Conservation (phyloP, 768 basidiomycete genomes). For the Amanita brunnescens region DNA sequence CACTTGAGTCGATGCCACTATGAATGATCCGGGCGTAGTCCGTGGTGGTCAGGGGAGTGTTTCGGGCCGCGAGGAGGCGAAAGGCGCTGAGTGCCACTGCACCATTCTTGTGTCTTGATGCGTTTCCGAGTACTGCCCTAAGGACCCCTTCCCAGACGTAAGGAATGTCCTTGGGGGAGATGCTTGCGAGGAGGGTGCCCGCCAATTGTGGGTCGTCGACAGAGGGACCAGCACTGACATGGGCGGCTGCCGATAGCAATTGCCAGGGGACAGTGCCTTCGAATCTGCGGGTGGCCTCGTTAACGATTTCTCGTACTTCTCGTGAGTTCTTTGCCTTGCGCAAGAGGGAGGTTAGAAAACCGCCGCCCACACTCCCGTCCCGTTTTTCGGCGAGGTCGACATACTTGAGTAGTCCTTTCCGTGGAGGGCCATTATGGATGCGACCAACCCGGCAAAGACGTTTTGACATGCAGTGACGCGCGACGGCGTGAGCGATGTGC, state of each 20-base stretch:
- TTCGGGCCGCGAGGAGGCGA: slow-evolving; percentile 15
- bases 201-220: slow-evolving; percentile 17
- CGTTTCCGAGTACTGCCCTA: slow-evolving; percentile 17
- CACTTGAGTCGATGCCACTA: slow-evolving; percentile 16
- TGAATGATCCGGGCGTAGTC: slow-evolving; percentile 18
- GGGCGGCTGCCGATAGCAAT: slow-evolving; percentile 16
- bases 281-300: slow-evolving; percentile 16
- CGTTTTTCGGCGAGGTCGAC: slow-evolving; percentile 17
- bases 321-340: slow-evolving; percentile 17
- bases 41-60: slow-evolving; percentile 13
- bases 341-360: slow-evolving; percentile 16
- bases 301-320: slow-evolving; percentile 17
- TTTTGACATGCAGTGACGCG: slow-evolving; percentile 4
- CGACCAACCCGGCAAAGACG: background rate
- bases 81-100: slow-evolving; percentile 16
- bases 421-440: slow-evolving; percentile 9
- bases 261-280: slow-evolving; percentile 15
- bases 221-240: slow-evolving; percentile 18
- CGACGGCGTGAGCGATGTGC: slow-evolving; percentile 5
- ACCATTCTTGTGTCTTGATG: slow-evolving; percentile 17
- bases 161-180: slow-evolving; percentile 16
- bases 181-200: slow-evolving; percentile 15
- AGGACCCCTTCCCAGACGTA: slow-evolving; percentile 16
- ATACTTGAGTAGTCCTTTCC: slow-evolving; percentile 17
- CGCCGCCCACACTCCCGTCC: slow-evolving; percentile 16